These are phyloP conservation scores for Curvularia sp. DNA, from an alignment of 2,329 filamentous ascomycete genomes.

Conservation along the genomic window DNA sequence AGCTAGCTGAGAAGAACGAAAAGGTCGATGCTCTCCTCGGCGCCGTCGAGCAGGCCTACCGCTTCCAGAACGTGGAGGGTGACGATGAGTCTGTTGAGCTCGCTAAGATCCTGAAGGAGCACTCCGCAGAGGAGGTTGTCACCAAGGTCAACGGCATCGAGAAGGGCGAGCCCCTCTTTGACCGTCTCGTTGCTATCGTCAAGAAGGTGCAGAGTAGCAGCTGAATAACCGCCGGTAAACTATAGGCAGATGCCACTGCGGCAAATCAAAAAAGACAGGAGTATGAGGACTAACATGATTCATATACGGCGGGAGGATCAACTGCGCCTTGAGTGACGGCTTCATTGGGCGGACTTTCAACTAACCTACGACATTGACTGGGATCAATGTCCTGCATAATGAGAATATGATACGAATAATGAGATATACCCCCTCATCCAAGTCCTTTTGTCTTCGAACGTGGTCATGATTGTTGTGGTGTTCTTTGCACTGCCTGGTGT, in stretches of 20 bases:
- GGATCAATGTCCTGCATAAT: constrained; percentile 20
- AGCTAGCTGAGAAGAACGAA: constrained; percentile 82
- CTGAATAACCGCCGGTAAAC: constrained; percentile 29
- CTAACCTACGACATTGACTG: constrained; percentile 16
- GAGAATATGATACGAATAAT: constrained; percentile 30
- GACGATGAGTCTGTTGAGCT: constrained; percentile 90
- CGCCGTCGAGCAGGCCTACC: constrained; percentile 88
- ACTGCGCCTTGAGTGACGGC: constrained; percentile 18
- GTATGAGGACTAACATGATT: constrained; percentile 10
- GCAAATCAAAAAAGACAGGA: constrained; percentile 2
- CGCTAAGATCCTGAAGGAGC: constrained; percentile 81
- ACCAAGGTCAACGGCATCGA: constrained; percentile 83
- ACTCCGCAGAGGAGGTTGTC: constrained; percentile 76
- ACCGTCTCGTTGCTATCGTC: constrained; percentile 77
- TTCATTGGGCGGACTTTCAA: constrained; percentile 9
- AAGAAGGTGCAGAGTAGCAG: constrained; percentile 73
- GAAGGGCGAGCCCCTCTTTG: constrained; percentile 76
- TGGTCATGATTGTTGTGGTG: background rate
- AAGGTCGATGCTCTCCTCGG: constrained; percentile 76
- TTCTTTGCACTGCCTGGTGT: background rate
- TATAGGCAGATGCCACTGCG: constrained; percentile 14
- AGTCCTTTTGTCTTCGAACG: no score
- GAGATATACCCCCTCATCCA: constrained; percentile 20
- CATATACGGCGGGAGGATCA: constrained; percentile 13
- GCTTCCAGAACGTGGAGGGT: constrained; percentile 91